phyloP scores from a whole-genome alignment of 495 filamentous ascomycete genomes.

The Penicillium cosmopolitanum region DNA sequence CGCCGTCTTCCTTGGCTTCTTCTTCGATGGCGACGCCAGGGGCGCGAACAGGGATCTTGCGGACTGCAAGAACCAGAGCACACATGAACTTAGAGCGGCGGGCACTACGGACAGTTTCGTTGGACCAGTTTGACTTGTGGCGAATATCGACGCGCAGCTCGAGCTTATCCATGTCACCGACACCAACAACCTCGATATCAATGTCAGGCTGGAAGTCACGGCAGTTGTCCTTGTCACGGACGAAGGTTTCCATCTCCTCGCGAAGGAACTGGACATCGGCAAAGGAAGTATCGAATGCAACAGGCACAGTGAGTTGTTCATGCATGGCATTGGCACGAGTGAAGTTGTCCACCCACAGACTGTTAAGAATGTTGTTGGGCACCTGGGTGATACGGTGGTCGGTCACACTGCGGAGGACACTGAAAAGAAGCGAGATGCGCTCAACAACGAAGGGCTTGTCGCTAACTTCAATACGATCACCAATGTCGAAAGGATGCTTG shows the following conservation, averaged over 20 bases:
- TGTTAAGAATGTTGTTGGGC: conserved; percentile 90
- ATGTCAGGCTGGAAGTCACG: conserved; percentile 91
- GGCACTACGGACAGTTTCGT: conserved; percentile 78
- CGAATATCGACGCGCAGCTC: conserved; percentile 80
- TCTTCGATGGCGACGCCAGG: conserved; percentile 75
- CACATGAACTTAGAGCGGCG: conserved; percentile 97
- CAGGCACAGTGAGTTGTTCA: conserved; percentile 76
- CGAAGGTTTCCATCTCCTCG: conserved; percentile 80
- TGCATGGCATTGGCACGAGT: conserved; percentile 89
- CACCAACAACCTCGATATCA: conserved; percentile 72
- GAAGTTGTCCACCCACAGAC: conserved; percentile 90
- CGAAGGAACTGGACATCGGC: conserved; percentile 84
- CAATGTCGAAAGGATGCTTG: conserved; percentile 93
- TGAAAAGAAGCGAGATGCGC: conserved; percentile 91
- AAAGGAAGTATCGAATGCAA: conserved; percentile 83
- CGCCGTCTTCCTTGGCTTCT: conserved; percentile 60
- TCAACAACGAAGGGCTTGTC: conserved; percentile 77
- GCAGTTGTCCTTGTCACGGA: conserved; percentile 81
- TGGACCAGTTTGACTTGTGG: conserved; percentile 97
- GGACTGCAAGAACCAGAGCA: conserved; percentile 82
- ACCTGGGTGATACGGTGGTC: conserved; percentile 85
- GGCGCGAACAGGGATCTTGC: conserved; percentile 81
- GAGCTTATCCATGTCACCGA: conserved; percentile 87
- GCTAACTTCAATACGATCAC: conserved; percentile 87
- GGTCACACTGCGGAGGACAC: conserved; percentile 84